Base-by-base conservation (phyloP, 345 rosid genomes). In the Geranium rotundifolium region DNA sequence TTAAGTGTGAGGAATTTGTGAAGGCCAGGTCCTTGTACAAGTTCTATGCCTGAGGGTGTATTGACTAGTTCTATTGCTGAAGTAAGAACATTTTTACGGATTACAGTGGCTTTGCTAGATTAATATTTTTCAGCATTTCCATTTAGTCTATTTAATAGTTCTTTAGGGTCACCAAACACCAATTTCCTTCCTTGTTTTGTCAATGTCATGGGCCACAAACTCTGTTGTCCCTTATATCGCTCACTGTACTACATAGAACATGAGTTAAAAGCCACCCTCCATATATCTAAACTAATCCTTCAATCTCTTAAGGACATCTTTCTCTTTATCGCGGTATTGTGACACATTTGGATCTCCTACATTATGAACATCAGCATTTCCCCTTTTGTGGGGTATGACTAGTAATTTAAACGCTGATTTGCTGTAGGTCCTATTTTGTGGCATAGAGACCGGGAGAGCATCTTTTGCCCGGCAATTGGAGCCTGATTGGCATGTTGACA, bases 401-500 rank as follows among this genome's bases (percentile, higher is more conserved):
- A 17, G n/a, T 9, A 46, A 55, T 55, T 52, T 52, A 17, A 14
- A 13, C 18, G 56, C 1, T 5, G 16, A 52, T 52, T 17, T 55
- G 7, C 20, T 55, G 19, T n/a, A 55, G 57, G 57, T 55, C 20
- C 19, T 55, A n/a, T 55, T 55, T n/a, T 55, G 57, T 55, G 17
- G 57, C 19, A 55, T 19, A 16, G 57, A 55, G 20, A 55, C 4
- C 4, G 57, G 57, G 19, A 55, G 57, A 55, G 19, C 57, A 55
- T 55, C 57, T 55, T 55, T 55, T 55, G 57, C n/a, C 20, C 19
- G 57, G 19, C 57, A 55, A 55, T n/a, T 55, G 57, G 57, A 55
- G 57, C 57, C 57, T 1, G 57, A 55, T 55, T 55, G 57, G 57
- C 57, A 55, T n/a, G 19, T 55, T 0, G 57, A 55, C n/a, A 55